Percentiles rank a stretch among this genome's conserved stretches.
These are phyloP conservation scores for Candida michaelii DNA, from an alignment of 805 yeast species.

Conservation along the genomic window DNA sequence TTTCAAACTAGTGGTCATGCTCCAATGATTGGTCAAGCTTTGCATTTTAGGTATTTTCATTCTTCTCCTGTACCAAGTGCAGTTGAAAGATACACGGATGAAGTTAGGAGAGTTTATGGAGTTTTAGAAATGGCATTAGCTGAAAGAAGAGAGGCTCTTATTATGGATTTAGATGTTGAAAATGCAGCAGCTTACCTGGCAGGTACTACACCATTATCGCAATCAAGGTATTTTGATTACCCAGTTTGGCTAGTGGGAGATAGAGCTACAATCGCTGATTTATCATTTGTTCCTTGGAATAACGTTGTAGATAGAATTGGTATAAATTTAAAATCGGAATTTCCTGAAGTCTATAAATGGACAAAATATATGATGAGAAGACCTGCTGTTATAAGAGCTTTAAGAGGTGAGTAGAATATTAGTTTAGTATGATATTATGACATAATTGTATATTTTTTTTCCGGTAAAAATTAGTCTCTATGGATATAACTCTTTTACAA, in stretches of 20 bases:
- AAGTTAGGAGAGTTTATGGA: constrained; percentile 89
- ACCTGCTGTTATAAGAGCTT: constrained; percentile 85
- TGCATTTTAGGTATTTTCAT: constrained; percentile 91
- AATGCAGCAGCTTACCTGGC: constrained; percentile 85
- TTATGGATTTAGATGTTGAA: constrained; percentile 85
- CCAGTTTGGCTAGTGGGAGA: constrained; percentile 97
- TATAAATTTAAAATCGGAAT: constrained; percentile 79
- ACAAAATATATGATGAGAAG: constrained; percentile 93
- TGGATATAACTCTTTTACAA: constrained; percentile 24
- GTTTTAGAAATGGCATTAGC: constrained; percentile 95
- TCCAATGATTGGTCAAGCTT: constrained; percentile 97
- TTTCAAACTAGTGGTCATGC: constrained; percentile 97
- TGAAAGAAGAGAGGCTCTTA: constrained; percentile 84
- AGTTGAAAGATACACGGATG: constrained; percentile 86
- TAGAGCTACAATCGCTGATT: constrained; percentile 75
- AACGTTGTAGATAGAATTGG: constrained; percentile 93
- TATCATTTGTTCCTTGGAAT: constrained; percentile 95
- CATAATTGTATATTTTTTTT: not conserved
- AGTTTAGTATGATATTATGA: constrained; percentile 4
- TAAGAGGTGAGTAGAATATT: constrained; percentile 57
- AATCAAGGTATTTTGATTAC: constrained; percentile 82
- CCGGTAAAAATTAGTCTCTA: constrained; percentile 36
- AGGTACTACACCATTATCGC: constrained; percentile 84
- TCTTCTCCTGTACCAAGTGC: constrained; percentile 83
- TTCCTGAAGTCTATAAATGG: constrained; percentile 96